These are phyloP conservation scores for Carallia pectinifolia DNA, from an alignment of 345 rosid genomes.

Conservation along the genomic window DNA sequence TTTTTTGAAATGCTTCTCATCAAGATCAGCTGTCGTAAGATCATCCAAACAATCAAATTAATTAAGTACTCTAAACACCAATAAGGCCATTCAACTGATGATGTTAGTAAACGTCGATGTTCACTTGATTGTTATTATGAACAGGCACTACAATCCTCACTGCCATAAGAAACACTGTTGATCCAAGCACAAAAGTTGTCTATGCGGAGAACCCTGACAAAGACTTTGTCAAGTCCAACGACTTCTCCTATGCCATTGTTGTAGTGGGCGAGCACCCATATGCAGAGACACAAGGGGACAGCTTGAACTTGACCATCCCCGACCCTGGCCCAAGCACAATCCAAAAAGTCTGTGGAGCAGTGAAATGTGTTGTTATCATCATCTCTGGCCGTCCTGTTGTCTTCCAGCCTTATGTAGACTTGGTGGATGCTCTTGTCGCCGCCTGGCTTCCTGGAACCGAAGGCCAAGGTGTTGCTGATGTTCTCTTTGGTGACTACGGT, in stretches of 20 bases:
- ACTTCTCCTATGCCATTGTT: slow-evolving; percentile 49
- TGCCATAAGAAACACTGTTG: slow-evolving; percentile 53
- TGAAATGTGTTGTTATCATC: slow-evolving; percentile 56
- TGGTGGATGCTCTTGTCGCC: slow-evolving; percentile 52
- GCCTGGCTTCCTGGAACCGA: slow-evolving; percentile 84
- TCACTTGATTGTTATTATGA: slow-evolving; percentile 5
- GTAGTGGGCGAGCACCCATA: slow-evolving; percentile 70
- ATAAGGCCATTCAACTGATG: no score
- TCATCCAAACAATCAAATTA: no score
- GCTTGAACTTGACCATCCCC: slow-evolving; percentile 42
- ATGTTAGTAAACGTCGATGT: no score
- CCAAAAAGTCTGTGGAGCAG: slow-evolving; percentile 41
- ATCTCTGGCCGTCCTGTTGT: slow-evolving; percentile 68
- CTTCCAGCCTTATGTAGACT: slow-evolving; percentile 49
- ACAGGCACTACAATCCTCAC: slow-evolving; percentile 75
- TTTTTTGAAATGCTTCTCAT: no score
- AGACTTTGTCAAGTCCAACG: slow-evolving; percentile 45
- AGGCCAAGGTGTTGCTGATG: slow-evolving; percentile 33
- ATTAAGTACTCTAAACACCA: no score
- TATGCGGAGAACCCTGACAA: slow-evolving; percentile 43
- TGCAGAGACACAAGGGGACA: slow-evolving; percentile 70
- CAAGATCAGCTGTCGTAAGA: no score
- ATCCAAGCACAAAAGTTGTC: slow-evolving; percentile 47
- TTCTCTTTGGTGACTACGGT: not conserved
- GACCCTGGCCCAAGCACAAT: slow-evolving; percentile 52